These are phyloP conservation scores for Phyllosticta paracitricarpa DNA, from an alignment of 2,329 filamentous ascomycete species.

Conservation along the genomic window DNA sequence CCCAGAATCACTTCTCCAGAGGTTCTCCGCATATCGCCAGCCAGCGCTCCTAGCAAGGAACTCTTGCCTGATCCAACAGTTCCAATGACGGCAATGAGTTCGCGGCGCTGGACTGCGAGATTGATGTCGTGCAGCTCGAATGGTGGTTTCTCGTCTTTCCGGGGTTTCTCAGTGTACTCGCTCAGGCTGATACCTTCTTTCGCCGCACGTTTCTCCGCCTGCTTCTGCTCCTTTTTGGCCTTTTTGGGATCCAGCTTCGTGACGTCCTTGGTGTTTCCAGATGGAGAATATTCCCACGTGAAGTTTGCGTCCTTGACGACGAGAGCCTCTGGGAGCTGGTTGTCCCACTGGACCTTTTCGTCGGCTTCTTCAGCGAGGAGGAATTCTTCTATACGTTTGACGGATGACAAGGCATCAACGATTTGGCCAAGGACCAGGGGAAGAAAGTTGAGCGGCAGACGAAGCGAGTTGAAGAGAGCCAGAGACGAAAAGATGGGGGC, in stretches of 20 bases:
- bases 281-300: constrained; percentile 72
- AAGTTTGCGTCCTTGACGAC: constrained; percentile 65
- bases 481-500: constrained; percentile 85
- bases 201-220: constrained; percentile 31
- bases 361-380: constrained; percentile 74
- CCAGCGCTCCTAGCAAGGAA: constrained; percentile 77
- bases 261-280: constrained; percentile 22
- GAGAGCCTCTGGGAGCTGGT: constrained; percentile 47
- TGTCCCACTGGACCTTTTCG: constrained; percentile 55
- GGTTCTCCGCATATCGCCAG: constrained; percentile 87
- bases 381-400: constrained; percentile 81
- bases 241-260: constrained; percentile 21
- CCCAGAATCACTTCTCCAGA: constrained; percentile 64
- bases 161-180: constrained; percentile 21
- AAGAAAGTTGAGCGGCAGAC: constrained; percentile 80
- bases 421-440: constrained; percentile 82
- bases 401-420: constrained; percentile 77
- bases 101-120: constrained; percentile 60
- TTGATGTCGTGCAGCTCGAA: constrained; percentile 64
- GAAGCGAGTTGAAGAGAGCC: constrained; percentile 83
- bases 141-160: constrained; percentile 43
- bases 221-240: constrained; percentile 18
- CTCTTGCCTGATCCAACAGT: constrained; percentile 85
- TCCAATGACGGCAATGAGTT: constrained; percentile 77
- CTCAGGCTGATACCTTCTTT: constrained; percentile 37